Evolutionary conservation across 495 filamentous ascomycete genomes (phyloP).

Genomic region (Xylaria grammica): DNA sequence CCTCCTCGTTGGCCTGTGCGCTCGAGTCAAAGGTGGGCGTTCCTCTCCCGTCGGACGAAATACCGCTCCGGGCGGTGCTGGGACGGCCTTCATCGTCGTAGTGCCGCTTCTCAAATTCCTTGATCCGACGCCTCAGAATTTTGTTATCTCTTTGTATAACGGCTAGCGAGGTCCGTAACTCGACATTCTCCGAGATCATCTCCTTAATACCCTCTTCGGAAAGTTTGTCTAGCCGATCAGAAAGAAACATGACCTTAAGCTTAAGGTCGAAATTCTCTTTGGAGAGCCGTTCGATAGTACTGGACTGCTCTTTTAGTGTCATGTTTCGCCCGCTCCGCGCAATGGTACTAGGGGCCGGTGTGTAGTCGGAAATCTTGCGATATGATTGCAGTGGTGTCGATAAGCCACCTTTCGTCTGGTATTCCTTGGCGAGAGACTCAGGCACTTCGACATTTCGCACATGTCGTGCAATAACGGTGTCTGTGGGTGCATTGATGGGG

Average conservation of each 20-base stretch:
- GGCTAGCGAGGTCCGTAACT: slow-evolving; percentile 86
- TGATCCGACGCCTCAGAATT: slow-evolving; percentile 72
- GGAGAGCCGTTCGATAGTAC: slow-evolving; percentile 90
- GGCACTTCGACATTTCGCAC: slow-evolving; percentile 89
- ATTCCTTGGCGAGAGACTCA: slow-evolving; percentile 84
- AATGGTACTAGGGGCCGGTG: slow-evolving; percentile 52
- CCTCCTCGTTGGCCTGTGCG: slow-evolving; percentile 78
- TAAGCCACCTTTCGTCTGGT: slow-evolving; percentile 63
- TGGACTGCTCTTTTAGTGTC: slow-evolving; percentile 96
- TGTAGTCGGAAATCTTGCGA: slow-evolving; percentile 58
- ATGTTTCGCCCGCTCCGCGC: slow-evolving; percentile 76
- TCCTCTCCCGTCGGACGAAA: slow-evolving; percentile 56
- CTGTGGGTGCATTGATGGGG: slow-evolving; percentile 67
- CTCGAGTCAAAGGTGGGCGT: slow-evolving; percentile 58
- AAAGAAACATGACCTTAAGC: slow-evolving; percentile 95
- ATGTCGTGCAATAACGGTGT: slow-evolving; percentile 87
- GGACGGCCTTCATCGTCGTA: slow-evolving; percentile 72
- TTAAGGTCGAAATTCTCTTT: slow-evolving; percentile 99
- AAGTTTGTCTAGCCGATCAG: slow-evolving; percentile 87
- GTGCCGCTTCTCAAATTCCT: slow-evolving; percentile 83
- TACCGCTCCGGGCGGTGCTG: slow-evolving; percentile 55
- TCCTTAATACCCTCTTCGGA: slow-evolving; percentile 97
- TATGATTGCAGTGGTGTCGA: slow-evolving; percentile 51
- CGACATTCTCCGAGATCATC: slow-evolving; percentile 96
- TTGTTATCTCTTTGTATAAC: slow-evolving; percentile 90